Evolutionary conservation across 306 rosid species (phyloP).

Genomic region (Lathyrus tuberosus): DNA sequence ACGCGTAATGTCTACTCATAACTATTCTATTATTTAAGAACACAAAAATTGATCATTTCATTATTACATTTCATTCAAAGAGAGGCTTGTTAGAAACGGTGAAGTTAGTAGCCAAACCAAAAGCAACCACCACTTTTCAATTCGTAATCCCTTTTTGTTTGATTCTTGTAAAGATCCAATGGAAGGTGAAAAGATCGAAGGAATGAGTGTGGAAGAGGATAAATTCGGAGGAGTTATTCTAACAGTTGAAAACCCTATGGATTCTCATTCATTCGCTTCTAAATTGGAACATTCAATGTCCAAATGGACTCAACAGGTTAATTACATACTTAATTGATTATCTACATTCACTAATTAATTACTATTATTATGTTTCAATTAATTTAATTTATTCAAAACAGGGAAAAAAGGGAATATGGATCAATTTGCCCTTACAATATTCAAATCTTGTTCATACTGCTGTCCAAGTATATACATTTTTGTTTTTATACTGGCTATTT

Average conservation of each 20-base stretch:
- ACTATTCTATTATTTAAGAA: too few species aligned
- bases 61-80: too few species aligned
- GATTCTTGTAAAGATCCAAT: slow-evolving; percentile 26
- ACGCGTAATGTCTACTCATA: too few species aligned
- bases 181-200: slow-evolving; percentile 36
- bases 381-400: slow-evolving; percentile 11
- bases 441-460: slow-evolving; percentile 66
- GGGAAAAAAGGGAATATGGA: slow-evolving; percentile 84
- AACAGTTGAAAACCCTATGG: slow-evolving; percentile 52
- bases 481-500: too few species aligned
- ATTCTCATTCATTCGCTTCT: slow-evolving; percentile 49
- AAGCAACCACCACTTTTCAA: neutral
- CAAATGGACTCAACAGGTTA: slow-evolving; percentile 53
- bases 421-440: slow-evolving; percentile 63
- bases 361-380: neutral
- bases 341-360: neutral
- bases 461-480: slow-evolving; percentile 52
- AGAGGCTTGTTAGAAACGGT: too few species aligned
- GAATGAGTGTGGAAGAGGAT: slow-evolving; percentile 57
- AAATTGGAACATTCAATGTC: slow-evolving; percentile 52
- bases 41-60: too few species aligned
- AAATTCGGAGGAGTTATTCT: slow-evolving; percentile 63
- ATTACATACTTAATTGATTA: too few species aligned
- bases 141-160: neutral
- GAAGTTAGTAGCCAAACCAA: too few species aligned